Evolutionary conservation across 768 basidiomycete genomes (phyloP).

Genomic region (Suillus subaureus): DNA sequence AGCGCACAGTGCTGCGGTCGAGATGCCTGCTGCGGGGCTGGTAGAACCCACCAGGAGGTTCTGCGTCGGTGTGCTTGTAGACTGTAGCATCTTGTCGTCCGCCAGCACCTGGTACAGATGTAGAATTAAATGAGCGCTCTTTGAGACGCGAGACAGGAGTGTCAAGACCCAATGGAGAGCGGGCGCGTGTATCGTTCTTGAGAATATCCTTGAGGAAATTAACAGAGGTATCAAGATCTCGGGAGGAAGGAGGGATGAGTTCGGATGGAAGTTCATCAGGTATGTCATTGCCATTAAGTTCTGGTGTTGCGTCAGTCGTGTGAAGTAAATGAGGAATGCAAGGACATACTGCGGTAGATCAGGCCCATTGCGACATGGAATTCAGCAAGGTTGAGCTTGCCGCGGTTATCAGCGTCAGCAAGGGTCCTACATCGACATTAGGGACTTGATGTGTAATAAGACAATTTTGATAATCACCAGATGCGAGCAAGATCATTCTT

Average conservation of each 20-base stretch:
- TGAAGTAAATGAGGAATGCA: conserved; percentile 2
- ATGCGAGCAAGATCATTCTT: conserved; percentile 91
- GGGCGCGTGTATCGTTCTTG: conserved; percentile 80
- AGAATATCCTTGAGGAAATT: conserved; percentile 87
- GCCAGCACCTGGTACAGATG: conserved; percentile 53
- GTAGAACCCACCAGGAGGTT: conserved; percentile 68
- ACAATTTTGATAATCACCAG: conserved; percentile 60
- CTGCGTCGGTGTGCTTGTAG: conserved; percentile 79
- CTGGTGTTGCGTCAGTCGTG: conserved; percentile 41
- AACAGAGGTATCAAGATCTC: conserved; percentile 87
- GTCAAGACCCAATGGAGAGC: conserved; percentile 57
- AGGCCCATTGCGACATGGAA: conserved; percentile 99
- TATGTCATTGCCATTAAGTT: conserved; percentile 88
- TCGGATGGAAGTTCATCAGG: conserved; percentile 87
- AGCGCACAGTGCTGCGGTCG: conserved; percentile 80
- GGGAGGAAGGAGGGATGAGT: conserved; percentile 88
- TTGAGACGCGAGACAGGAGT: conserved; percentile 62
- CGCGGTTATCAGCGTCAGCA: conserved; percentile 91
- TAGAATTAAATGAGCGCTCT: conserved; percentile 68
- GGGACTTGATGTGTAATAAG: conserved; percentile 1
- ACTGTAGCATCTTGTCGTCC: conserved; percentile 86
- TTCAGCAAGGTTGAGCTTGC: conserved; percentile 92
- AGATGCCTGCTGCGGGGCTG: conserved; percentile 82
- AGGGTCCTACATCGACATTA: conserved; percentile 63
- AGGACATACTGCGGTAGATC: conserved; percentile 86